Conservation (phyloP, 2,329 filamentous ascomycete species). For the Zasmidium citrigriseum region DNA sequence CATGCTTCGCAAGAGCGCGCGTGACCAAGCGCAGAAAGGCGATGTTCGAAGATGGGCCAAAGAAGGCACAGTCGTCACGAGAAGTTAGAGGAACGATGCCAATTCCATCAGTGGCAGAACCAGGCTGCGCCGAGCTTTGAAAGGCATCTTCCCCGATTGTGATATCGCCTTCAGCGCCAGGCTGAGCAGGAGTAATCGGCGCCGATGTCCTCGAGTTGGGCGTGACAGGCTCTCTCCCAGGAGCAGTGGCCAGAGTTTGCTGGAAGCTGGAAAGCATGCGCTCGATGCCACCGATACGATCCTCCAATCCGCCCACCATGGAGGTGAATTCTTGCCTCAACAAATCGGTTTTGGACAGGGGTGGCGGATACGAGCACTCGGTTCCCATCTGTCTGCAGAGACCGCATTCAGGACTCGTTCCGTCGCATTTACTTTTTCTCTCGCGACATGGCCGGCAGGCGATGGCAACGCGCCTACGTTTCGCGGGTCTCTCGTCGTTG, state of each 20-base stretch:
- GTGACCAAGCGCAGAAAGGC: conserved; percentile 14
- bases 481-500: conserved; percentile 3
- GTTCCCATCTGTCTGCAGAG: conserved; percentile 6
- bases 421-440: conserved; percentile 8
- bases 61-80: conserved; percentile 8
- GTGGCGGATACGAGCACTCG: conserved; percentile 12
- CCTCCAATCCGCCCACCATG: conserved; percentile 5
- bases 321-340: conserved; percentile 11
- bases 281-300: conserved; percentile 10
- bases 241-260: not conserved
- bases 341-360: conserved; percentile 11
- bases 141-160: conserved; percentile 5
- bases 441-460: conserved; percentile 7
- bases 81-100: conserved; percentile 11
- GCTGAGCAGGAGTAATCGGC: not conserved
- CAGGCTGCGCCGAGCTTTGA: not conserved
- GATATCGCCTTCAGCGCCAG: not conserved
- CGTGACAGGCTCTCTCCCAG: not conserved
- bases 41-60: conserved; percentile 18
- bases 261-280: conserved; percentile 2
- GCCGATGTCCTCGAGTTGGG: not conserved
- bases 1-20: conserved; percentile 3
- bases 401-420: conserved; percentile 7
- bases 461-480: conserved; percentile 12
- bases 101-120: conserved; percentile 7